A percentile compares a stretch with the other conserved stretches of the same genome.
These are phyloP conservation scores for Parasarocladium wereldwijsianum DNA, from an alignment of 2,329 filamentous ascomycete genomes.

Conservation along the genomic window DNA sequence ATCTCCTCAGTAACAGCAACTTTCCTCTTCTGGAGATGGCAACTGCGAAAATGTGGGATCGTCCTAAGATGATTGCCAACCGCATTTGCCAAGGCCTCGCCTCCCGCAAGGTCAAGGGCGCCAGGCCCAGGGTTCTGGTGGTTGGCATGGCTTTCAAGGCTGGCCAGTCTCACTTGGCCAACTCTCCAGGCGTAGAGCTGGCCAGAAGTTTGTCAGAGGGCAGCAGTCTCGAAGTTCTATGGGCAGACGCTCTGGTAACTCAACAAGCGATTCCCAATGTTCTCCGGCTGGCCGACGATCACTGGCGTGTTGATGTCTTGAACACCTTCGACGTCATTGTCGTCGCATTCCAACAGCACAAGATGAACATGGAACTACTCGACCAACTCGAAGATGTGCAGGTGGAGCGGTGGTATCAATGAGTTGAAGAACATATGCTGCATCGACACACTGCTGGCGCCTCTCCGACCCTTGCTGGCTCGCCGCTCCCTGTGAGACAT, in stretches of 20 bases:
- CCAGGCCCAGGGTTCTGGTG: conserved; percentile 22
- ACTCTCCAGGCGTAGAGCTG: conserved; percentile 30
- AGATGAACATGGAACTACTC: conserved; percentile 25
- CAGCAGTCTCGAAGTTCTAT: conserved; percentile 24
- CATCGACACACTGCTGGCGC: too few relatives aligned
- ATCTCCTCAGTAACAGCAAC: conserved; percentile 30
- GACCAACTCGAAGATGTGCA: conserved; percentile 17
- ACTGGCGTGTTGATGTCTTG: conserved; percentile 23
- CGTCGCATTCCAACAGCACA: conserved; percentile 25
- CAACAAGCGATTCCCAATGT: conserved; percentile 26
- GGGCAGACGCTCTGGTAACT: conserved; percentile 27
- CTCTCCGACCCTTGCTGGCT: too few relatives aligned
- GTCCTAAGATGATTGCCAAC: conserved; percentile 15
- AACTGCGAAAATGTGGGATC: conserved; percentile 25
- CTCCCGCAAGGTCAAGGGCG: background rate
- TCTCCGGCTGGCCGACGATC: conserved; percentile 17
- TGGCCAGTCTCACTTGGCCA: conserved; percentile 30
- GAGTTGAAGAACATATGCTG: background rate
- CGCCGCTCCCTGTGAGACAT: too few relatives aligned
- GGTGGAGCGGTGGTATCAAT: conserved; percentile 24
- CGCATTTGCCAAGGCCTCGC: background rate
- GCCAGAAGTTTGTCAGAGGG: conserved; percentile 21
- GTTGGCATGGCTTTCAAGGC: conserved; percentile 35
- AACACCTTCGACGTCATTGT: conserved; percentile 27
- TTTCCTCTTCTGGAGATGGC: conserved; percentile 31